Evolutionary conservation across 805 yeast species (phyloP).

Genomic region (Metschnikowia cubensis): DNA sequence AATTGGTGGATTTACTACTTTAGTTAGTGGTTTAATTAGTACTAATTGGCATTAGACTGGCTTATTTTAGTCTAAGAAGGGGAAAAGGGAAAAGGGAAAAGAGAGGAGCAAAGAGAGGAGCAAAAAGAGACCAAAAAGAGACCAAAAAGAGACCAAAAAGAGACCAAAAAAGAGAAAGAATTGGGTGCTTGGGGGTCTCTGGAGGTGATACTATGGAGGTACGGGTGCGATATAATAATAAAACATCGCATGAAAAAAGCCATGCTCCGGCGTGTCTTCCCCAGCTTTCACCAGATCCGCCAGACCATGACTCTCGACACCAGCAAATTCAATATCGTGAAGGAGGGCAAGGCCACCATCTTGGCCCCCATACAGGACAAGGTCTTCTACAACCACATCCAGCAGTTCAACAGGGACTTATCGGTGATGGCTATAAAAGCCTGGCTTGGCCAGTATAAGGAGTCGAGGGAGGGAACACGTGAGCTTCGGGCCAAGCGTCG

Average conservation of each 20-base stretch:
- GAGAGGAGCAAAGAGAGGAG: too few species aligned
- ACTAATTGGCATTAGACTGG: too few species aligned
- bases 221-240: background rate
- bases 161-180: too few species aligned
- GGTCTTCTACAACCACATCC: slow-evolving; percentile 94
- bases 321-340: slow-evolving; percentile 33
- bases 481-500: slow-evolving; percentile 20
- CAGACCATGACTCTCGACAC: slow-evolving; percentile 18
- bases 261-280: slow-evolving; percentile 4
- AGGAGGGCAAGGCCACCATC: slow-evolving; percentile 83
- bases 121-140: too few species aligned
- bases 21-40: too few species aligned
- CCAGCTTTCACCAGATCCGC: background rate
- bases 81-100: too few species aligned
- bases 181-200: too few species aligned
- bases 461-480: slow-evolving; percentile 26
- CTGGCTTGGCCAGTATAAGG: slow-evolving; percentile 65
- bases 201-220: background rate
- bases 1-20: too few species aligned
- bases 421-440: slow-evolving; percentile 83
- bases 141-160: too few species aligned
- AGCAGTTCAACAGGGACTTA: slow-evolving; percentile 92
- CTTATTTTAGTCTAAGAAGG: too few species aligned
- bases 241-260: slow-evolving; percentile 1
- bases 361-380: slow-evolving; percentile 75